Evolutionary conservation across 345 rosid species (phyloP).

Genomic region (Eucalyptus pumila): DNA sequence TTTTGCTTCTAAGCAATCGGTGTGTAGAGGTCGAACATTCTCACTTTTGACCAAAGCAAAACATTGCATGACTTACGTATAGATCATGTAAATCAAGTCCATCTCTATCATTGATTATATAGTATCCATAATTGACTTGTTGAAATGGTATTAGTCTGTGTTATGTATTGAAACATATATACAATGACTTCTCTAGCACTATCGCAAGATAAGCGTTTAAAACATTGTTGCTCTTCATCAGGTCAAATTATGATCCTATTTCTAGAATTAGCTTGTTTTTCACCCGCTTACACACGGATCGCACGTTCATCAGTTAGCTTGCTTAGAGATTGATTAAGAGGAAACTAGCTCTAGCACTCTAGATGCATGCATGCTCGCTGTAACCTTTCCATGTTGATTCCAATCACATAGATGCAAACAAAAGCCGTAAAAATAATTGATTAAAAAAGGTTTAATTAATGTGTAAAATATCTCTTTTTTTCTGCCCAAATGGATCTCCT

Average conservation of each 20-base stretch:
- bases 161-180: rapidly evolving
- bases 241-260: not conserved
- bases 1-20: not conserved
- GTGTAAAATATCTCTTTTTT: not conserved
- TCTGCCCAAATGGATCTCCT: not conserved
- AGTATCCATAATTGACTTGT: not conserved
- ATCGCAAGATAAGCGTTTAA: rapidly evolving
- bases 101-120: not conserved
- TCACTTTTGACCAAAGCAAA: not conserved
- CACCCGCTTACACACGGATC: not conserved
- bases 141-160: not conserved
- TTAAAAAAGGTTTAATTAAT: not conserved
- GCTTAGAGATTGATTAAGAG: not conserved
- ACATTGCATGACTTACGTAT: not conserved
- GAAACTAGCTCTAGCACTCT: not conserved
- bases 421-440: not conserved
- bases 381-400: not conserved
- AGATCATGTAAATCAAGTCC: rapidly evolving
- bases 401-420: not conserved
- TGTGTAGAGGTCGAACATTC: not conserved
- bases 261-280: not conserved
- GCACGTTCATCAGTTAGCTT: not conserved
- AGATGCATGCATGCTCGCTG: not conserved
- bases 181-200: not conserved
- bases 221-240: not conserved